Percentiles rank a stretch among this genome's conserved stretches.
Evolutionary conservation across 345 rosid species (phyloP).

Genomic region (Raphanus raphanistrum): DNA sequence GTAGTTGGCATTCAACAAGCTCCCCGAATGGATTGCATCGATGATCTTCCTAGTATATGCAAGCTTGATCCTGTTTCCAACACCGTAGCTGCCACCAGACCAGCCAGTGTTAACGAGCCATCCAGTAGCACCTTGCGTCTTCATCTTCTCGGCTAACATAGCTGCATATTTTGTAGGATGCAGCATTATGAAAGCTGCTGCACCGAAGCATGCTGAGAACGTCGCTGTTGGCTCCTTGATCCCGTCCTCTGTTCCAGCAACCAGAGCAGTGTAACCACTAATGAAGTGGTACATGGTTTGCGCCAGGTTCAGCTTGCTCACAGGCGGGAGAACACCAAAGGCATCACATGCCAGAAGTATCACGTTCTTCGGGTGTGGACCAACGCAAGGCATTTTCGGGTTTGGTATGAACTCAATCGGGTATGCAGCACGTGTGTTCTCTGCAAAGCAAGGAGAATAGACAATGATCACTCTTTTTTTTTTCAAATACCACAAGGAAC

Average conservation of each 20-base stretch:
- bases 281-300: conserved; percentile 99
- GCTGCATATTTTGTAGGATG: conserved; percentile 97
- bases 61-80: conserved; percentile 81
- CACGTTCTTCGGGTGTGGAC: conserved; percentile 90
- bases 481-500: too few relatives aligned
- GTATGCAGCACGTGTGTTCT: conserved; percentile 94
- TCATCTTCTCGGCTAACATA: conserved; percentile 95
- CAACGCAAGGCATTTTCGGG: conserved; percentile 84
- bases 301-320: conserved; percentile 88
- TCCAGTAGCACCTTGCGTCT: conserved; percentile 86
- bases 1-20: conserved; percentile 61
- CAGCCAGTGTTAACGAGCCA: conserved; percentile 99
- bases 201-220: conserved; percentile 96
- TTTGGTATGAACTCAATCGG: conserved; percentile 94
- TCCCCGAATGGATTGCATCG: conserved; percentile 85
- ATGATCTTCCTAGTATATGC: conserved; percentile 85
- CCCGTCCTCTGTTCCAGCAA: conserved; percentile 96
- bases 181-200: conserved; percentile 95
- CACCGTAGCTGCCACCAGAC: conserved; percentile 95
- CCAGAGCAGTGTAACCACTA: conserved; percentile 98
- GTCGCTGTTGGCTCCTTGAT: conserved; percentile 90
- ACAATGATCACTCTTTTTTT: background rate
- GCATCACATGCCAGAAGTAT: conserved; percentile 96
- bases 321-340: conserved; percentile 97
- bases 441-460: conserved; percentile 40